These are phyloP conservation scores for Cinnamomum chago DNA, from an alignment of 164 flowering plant genomes.

Conservation along the genomic window DNA sequence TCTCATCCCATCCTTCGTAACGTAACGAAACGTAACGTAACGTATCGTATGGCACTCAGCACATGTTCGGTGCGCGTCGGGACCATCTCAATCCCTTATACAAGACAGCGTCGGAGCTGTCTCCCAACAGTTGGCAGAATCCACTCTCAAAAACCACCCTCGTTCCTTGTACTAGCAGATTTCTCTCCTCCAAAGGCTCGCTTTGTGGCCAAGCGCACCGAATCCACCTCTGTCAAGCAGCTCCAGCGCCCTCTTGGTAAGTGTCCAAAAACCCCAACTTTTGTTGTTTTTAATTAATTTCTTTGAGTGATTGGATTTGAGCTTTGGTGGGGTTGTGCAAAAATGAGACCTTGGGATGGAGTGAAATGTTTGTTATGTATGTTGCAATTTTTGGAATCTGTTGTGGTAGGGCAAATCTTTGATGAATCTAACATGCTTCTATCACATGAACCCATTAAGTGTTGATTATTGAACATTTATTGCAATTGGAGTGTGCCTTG, in stretches of 20 bases:
- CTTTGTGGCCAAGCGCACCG: conserved; percentile 59
- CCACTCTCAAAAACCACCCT: not conserved
- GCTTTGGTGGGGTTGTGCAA: not conserved
- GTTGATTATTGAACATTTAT: no score
- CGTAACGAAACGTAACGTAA: no score
- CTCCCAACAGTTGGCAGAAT: not conserved
- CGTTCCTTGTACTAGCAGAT: conserved; percentile 22
- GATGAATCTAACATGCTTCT: no score
- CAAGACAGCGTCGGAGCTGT: not conserved
- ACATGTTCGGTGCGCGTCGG: not conserved
- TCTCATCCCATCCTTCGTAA: no score
- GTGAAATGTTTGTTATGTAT: no score
- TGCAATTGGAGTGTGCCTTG: no score
- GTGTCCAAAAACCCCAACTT: not conserved
- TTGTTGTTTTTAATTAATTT: not conserved
- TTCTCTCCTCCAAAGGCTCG: conserved; percentile 60
- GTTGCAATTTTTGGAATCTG: no score
- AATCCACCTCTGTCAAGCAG: conserved; percentile 57
- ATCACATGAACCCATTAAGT: no score
- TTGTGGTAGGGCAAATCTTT: no score
- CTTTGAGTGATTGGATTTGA: not conserved
- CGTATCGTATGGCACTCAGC: no score
- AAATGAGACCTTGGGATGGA: no score
- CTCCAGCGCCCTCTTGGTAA: conserved; percentile 75
- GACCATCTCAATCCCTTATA: not conserved